Evolutionary conservation across 352 stramenopile species (phyloP).

Genomic region (Globisporangium sylvaticum): DNA sequence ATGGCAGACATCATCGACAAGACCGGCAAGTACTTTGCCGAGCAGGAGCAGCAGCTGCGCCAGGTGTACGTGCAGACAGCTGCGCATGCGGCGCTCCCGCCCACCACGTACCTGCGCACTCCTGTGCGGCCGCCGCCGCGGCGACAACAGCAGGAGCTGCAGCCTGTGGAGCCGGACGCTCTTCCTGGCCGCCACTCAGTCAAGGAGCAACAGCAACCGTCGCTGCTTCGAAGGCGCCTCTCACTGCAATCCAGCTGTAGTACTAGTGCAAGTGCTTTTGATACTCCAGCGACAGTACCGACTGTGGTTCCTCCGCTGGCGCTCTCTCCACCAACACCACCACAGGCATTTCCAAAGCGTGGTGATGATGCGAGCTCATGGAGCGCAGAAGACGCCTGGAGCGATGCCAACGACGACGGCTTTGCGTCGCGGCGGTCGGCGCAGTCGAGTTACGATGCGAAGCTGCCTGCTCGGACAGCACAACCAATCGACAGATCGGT

Average conservation of each 20-base stretch:
- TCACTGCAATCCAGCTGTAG: conserved; percentile 7
- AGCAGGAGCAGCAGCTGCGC: conserved; percentile 59
- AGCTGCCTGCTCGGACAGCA: not conserved
- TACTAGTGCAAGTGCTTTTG: too few species aligned
- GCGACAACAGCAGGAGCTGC: not conserved
- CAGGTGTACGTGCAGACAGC: conserved; percentile 23
- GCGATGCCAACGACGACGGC: conserved; percentile 1
- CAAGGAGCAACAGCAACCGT: conserved; percentile 12
- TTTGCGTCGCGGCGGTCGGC: conserved; percentile 15
- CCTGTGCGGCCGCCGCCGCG: conserved; percentile 9
- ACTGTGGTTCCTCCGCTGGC: not conserved
- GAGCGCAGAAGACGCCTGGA: conserved; percentile 2
- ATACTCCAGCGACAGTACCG: not conserved
- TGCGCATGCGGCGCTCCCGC: not conserved
- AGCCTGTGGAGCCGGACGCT: not conserved
- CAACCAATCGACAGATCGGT: not conserved
- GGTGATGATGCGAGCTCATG: not conserved
- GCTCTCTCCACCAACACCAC: conserved; percentile 5
- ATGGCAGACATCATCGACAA: conserved; percentile 67
- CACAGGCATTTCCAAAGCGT: not conserved
- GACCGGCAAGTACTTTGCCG: conserved; percentile 65
- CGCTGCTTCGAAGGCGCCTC: conserved; percentile 22
- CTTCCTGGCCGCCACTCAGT: not conserved
- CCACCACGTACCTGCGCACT: not conserved
- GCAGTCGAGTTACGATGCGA: not conserved